phyloP scores from a whole-genome alignment of 305 asterid species.

The Solanum hybrid region DNA sequence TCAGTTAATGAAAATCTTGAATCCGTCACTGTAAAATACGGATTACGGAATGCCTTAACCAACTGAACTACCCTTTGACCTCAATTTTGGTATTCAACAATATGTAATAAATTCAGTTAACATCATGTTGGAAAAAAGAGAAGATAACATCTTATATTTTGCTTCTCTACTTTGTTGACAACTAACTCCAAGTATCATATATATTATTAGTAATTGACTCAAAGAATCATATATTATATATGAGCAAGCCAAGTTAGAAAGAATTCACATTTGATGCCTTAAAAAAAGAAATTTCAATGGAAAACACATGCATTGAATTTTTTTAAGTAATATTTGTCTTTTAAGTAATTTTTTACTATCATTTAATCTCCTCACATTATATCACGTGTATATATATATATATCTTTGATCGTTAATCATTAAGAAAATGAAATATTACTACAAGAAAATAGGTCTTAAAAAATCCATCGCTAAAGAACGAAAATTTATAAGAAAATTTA shows the following conservation, averaged over 20 bases:
- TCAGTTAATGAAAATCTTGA: background rate
- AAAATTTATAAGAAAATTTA: background rate
- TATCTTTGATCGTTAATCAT: background rate
- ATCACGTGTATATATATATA: background rate
- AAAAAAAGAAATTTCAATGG: background rate
- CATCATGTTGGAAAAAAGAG: background rate
- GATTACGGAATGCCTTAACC: background rate
- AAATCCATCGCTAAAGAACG: background rate
- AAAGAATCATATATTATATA: background rate
- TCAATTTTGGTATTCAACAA: background rate
- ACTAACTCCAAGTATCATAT: background rate
- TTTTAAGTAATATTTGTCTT: background rate
- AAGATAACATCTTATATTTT: background rate
- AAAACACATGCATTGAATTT: background rate
- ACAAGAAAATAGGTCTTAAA: background rate
- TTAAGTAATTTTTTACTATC: background rate
- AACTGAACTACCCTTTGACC: background rate
- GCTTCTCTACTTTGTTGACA: background rate
- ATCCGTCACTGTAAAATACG: background rate
- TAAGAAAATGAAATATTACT: background rate
- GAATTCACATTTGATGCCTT: background rate
- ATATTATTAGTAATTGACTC: background rate
- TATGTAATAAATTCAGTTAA: background rate
- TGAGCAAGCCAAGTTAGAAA: background rate
- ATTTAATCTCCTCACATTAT: background rate